Evolutionary conservation across 2,329 filamentous ascomycete species (phyloP), one percentile per base, ranked within the genome.

Genomic region (Botryotinia convoluta): DNA sequence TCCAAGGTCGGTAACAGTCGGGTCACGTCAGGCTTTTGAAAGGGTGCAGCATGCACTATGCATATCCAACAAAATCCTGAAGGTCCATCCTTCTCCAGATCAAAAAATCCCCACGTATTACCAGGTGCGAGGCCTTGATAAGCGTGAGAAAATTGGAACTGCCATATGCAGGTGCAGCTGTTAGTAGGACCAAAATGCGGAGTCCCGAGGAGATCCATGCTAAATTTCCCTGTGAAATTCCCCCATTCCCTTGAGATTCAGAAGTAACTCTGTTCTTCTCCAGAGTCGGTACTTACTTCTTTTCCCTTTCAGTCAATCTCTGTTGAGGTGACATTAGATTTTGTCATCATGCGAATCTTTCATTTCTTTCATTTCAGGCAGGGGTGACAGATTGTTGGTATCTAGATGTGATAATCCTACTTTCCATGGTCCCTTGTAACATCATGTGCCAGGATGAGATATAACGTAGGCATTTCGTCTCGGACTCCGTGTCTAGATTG

Each of bases 381-480:
- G 18, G 65, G 26, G 48, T 18, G 16, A 1, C 9, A 16, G 37
- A 42, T 69, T 42, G 6, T 42, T 44, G 37, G 37, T 69, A 42
- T 37, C n/a, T 44, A 22, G 45, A 22, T 65, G 45, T 42, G 65
- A 57, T 26, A 18, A 44, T 69, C n/a, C 48, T 42, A 42, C n/a
- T 44, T 54, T 51, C 32, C 32, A 35, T 51, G 51, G 44, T 39
- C 39, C 51, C 51, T 71, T 35, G 44, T 51, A 35, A 48, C 29
- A 32, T 71, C 54, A 71, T 63, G n/a, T 64, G 44, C 54, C 59
- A 54, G 57, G 42, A 29, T 54, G 4, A 37, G 26, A 63, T 29
- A 42, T 54, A 37, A 35, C 54, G 75, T 75, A 76, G 77, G 76
- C 76, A 77, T 74, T 76, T 77, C 75, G 77, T 77, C 75, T 77